Conservation (phyloP, 139 green algal genomes). For the Dunaliella primolecta region DNA sequence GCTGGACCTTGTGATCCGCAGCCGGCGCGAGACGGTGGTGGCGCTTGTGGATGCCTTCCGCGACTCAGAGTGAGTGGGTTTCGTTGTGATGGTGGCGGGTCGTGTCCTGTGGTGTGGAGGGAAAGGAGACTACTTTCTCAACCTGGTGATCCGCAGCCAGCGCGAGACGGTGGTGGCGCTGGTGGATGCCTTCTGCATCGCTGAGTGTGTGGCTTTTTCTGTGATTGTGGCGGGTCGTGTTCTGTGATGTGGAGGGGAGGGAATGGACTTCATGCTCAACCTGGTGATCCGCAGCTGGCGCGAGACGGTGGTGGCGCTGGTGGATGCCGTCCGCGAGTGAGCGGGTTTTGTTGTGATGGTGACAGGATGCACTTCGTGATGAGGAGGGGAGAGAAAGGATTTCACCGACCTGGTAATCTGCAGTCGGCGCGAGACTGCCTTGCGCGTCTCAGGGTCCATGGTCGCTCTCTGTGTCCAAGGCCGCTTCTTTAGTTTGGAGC, state of each 20-base stretch:
- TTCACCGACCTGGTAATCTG: constrained; percentile 68
- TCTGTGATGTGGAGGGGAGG: not conserved
- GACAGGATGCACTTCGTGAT: not conserved
- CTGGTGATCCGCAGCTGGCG: constrained; percentile 50
- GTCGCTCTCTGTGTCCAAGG: too few species aligned
- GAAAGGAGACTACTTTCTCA: constrained; percentile 75
- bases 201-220: not conserved
- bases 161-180: constrained; percentile 35
- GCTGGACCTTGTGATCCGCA: constrained; percentile 65
- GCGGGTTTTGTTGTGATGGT: not conserved
- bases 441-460: constrained; percentile 3
- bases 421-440: constrained; percentile 27
- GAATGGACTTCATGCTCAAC: constrained; percentile 76
- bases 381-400: constrained; percentile 58
- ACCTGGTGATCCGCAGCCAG: constrained; percentile 56
- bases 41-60: constrained; percentile 41
- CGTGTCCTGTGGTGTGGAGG: not conserved
- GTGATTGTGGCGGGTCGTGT: not conserved
- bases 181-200: constrained; percentile 34
- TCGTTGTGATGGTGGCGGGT: not conserved
- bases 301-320: constrained; percentile 39
- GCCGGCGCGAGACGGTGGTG: constrained; percentile 31
- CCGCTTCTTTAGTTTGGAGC: too few species aligned
- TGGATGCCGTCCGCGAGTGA: constrained; percentile 32
- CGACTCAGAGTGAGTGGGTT: constrained; percentile 9